phyloP scores from a whole-genome alignment of 164 flowering plant species.

The Euptelea pleiosperma region DNA sequence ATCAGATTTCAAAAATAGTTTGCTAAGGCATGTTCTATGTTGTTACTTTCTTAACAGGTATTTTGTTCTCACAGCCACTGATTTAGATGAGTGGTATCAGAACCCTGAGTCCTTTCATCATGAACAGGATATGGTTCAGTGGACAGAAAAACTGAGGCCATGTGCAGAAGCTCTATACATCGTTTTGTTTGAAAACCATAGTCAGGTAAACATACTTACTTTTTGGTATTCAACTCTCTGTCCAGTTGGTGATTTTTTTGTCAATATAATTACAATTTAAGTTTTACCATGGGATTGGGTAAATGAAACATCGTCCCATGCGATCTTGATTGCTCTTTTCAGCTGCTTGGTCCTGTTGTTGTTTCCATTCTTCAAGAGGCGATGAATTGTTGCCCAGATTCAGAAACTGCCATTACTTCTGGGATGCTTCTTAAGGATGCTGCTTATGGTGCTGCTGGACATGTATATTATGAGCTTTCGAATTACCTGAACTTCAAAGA shows the following conservation, averaged over 20 bases:
- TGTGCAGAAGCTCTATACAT: slow-evolving; percentile 98
- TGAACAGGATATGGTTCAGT: slow-evolving; percentile 94
- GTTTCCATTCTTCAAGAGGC: slow-evolving; percentile 94
- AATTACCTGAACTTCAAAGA: slow-evolving; percentile 86
- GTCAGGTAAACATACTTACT: slow-evolving; percentile 50
- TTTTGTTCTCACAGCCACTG: slow-evolving; percentile 76
- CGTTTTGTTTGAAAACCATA: slow-evolving; percentile 86
- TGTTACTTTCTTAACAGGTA: slow-evolving; percentile 49
- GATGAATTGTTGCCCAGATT: slow-evolving; percentile 77
- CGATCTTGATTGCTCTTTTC: slow-evolving; percentile 21
- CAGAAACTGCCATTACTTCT: slow-evolving; percentile 73
- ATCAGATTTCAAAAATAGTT: background rate
- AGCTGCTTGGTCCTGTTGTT: slow-evolving; percentile 93
- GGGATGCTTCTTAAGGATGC: slow-evolving; percentile 95
- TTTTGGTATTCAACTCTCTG: slow-evolving; percentile 1
- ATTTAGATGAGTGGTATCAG: slow-evolving; percentile 86
- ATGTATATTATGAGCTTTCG: slow-evolving; percentile 92
- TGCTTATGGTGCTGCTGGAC: slow-evolving; percentile 95
- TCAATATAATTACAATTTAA: background rate
- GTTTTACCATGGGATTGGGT: background rate
- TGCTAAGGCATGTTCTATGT: slow-evolving; percentile 5
- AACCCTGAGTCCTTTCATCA: slow-evolving; percentile 92
- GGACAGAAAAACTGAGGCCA: slow-evolving; percentile 93
- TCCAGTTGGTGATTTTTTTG: slow-evolving; percentile 1
- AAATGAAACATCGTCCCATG: slow-evolving; percentile 3